Conservation (phyloP, 148 eudicot genomes). For the Rhododendron kiyosumense region DNA sequence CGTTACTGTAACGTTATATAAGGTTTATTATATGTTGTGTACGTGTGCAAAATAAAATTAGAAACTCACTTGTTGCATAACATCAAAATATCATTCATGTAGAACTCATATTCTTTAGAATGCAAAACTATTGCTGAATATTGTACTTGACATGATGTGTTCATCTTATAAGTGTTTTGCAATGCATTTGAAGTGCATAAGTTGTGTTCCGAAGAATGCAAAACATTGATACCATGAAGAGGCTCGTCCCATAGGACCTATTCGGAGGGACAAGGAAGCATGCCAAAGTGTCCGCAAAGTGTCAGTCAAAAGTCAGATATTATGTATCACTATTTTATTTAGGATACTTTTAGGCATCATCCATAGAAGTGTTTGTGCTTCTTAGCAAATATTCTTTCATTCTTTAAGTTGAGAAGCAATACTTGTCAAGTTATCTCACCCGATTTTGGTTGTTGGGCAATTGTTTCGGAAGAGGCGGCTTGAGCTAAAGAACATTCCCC, state of each 20-base stretch:
- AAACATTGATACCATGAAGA: background rate
- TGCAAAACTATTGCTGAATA: background rate
- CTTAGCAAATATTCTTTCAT: background rate
- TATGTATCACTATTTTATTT: background rate
- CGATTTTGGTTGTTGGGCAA: background rate
- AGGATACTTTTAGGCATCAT: background rate
- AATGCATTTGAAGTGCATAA: background rate
- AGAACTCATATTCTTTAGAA: background rate
- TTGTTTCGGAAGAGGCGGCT: slow-evolving; percentile 4
- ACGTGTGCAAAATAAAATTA: background rate
- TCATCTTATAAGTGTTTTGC: background rate
- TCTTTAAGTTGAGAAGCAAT: background rate
- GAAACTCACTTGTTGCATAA: background rate
- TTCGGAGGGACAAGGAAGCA: background rate
- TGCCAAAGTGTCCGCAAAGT: background rate
- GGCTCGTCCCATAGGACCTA: background rate
- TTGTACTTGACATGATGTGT: background rate
- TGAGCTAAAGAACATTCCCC: background rate
- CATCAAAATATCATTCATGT: background rate
- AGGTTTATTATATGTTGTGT: background rate
- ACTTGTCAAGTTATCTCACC: slow-evolving; percentile 4
- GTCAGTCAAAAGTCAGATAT: background rate
- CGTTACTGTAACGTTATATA: background rate
- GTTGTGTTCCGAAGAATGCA: background rate
- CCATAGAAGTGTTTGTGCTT: background rate